Percentiles rank a stretch among this genome's conserved stretches.
Conservation (phyloP, 306 rosid species). For the Cajanus cajan region DNA sequence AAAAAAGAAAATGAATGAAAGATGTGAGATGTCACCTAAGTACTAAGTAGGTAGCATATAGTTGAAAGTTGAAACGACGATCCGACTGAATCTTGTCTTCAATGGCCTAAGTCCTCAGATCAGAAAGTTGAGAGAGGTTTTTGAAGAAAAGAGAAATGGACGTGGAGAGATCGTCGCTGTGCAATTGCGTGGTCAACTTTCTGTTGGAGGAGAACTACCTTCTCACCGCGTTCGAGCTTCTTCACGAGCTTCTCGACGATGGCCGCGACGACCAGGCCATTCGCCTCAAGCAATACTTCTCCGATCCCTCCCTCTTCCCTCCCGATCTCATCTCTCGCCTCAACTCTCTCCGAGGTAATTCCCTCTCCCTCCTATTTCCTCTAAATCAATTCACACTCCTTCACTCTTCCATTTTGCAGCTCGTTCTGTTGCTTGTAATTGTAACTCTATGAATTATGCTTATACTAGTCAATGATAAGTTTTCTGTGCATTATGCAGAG, state of each 20-base stretch:
- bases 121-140: background rate
- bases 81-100: background rate
- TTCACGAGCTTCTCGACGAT: constrained; percentile 97
- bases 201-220: constrained; percentile 88
- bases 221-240: constrained; percentile 95
- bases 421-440: background rate
- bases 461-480: background rate
- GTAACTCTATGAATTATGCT: background rate
- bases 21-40: background rate
- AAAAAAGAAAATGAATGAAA: background rate
- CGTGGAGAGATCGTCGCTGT: constrained; percentile 90
- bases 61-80: background rate
- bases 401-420: background rate
- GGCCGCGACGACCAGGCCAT: constrained; percentile 86
- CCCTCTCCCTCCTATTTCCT: background rate
- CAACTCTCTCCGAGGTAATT: constrained; percentile 71
- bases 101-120: background rate
- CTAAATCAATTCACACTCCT: background rate
- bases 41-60: background rate
- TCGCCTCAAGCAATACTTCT: constrained; percentile 82
- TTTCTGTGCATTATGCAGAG: background rate
- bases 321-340: constrained; percentile 87
- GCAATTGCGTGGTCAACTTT: constrained; percentile 98
- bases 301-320: constrained; percentile 78
- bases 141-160: constrained; percentile 46